A percentile compares a stretch with the other conserved stretches of the same genome.
Evolutionary conservation across 2,329 filamentous ascomycete genomes (phyloP).

Genomic region (Ophiostoma populinum): DNA sequence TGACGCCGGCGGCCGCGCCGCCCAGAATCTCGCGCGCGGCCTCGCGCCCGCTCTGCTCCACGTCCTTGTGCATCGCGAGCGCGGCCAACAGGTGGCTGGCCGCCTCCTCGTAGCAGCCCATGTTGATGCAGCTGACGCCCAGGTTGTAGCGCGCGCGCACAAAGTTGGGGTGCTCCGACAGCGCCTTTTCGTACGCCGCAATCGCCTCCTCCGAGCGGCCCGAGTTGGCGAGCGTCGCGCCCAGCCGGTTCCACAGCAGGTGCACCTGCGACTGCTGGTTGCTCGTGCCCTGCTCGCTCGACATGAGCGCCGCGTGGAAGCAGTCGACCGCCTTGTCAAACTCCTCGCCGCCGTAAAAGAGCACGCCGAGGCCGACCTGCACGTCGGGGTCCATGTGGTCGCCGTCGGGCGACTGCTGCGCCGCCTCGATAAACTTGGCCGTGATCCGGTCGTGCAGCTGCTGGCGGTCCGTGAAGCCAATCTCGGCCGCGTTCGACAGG

Average conservation of each 20-base stretch:
- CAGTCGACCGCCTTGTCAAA: constrained; percentile 98
- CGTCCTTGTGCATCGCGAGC: constrained; percentile 86
- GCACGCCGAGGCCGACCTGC: constrained; percentile 86
- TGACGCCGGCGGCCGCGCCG: constrained; percentile 27
- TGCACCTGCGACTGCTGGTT: constrained; percentile 81
- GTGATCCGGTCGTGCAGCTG: constrained; percentile 82
- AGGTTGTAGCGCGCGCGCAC: constrained; percentile 94
- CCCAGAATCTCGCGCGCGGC: constrained; percentile 71
- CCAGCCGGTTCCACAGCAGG: constrained; percentile 91
- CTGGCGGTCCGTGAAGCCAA: constrained; percentile 88
- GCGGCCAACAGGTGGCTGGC: constrained; percentile 85
- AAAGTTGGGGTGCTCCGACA: constrained; percentile 85
- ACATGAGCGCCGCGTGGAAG: constrained; percentile 80
- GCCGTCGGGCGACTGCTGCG: constrained; percentile 78
- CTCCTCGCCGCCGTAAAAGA: constrained; percentile 95
- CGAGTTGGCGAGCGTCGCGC: constrained; percentile 87
- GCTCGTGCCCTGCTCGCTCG: constrained; percentile 63
- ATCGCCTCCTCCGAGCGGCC: constrained; percentile 92
- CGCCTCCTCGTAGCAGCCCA: constrained; percentile 84
- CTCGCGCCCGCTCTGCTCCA: constrained; percentile 69
- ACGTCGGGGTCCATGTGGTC: constrained; percentile 97
- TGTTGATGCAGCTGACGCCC: constrained; percentile 92
- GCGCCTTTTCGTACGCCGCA: constrained; percentile 83
- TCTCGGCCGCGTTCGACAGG: constrained; percentile 58
- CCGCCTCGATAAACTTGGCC: constrained; percentile 76